Evolutionary conservation across 352 stramenopile species (phyloP), one percentile per base, ranked within the genome.

Genomic region (Pythium guiyangense): DNA sequence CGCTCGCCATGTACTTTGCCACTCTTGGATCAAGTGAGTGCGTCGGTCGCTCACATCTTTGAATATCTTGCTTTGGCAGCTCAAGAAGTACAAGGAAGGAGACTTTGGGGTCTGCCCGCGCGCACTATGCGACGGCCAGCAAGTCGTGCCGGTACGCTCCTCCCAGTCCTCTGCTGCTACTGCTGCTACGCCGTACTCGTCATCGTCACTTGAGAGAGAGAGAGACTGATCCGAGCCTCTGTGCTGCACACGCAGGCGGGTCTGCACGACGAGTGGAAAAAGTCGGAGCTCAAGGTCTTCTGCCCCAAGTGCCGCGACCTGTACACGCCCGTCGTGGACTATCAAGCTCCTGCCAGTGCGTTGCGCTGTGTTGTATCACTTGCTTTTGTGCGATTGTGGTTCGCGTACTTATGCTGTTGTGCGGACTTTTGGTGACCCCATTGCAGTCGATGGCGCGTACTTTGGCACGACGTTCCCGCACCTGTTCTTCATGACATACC

Each of bases 381-480:
- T 50, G 52, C 50, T 3, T 40, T 10, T 61, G 11, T 60, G 2
- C 67, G 4, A 60, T 27, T 10, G 3, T 45, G 46, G 18, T 52
- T 22, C 40, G 18, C 39, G 39, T 0, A 37, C 31, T 37, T 37
- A 37, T 37, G 31, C 31, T 37, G 0, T 20, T 18, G 14, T 22
- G 39, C 39, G 14, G 39, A 45, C 18, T n/a, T 20, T 20, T 20
- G 39, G 9, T 22, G 6, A 15, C 9, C 2, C 12, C 2, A 29
- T 18, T 62, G 20, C 50, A 95, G 84, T 95, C 71, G 96, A 99
- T 66, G 96, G 96, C 55, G 93, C 96, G 14, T 99, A 98, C 82
- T 99, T 99, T 81, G 96, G 96, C 39, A 98, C 96, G 44, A 99
- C 96, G 22, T 99, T 99, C 79, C 96, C 96, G 54, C 96, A 99